Evolutionary conservation across 2,329 filamentous ascomycete species (phyloP), one percentile per base, ranked within the genome.

Genomic region (Xylariaceae sp.): DNA sequence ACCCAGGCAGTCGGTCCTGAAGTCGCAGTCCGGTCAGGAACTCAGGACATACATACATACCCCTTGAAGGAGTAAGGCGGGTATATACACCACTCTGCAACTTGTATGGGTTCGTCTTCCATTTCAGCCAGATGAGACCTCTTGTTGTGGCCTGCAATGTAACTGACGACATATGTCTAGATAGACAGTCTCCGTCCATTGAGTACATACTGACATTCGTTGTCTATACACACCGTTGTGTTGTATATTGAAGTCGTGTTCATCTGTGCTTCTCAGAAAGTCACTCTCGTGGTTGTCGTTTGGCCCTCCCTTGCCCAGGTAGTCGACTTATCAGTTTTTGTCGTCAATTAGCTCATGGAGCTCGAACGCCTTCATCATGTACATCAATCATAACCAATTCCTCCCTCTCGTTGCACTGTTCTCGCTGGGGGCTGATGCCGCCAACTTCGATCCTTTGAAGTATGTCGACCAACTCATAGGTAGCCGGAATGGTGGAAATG

Each of bases 401-500:
- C 30, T 57, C 44, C 59, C 65, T 13, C 52, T 66, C 48, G 35
- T 69, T 49, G 13, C 34, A 35, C 30, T 67, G 8, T 34, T 60
- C 54, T 57, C 65, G 10, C 58, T 65, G 17, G 58, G 57, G n/a
- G 62, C 52, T 30, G 57, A 55, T 55, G 66, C 62, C 2, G 66
- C 63, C 9, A 66, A 58, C 17, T 67, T 70, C 58, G 69, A 76
- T 63, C 71, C 73, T 53, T 69, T 77, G 10, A 61, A 75, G 34
- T 79, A 78, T 64, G 77, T 83, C 3, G 73, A 83, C 68, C 80
- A 80, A 49, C 71, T 84, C 5, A 82, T 84, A 65, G 81, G 81
- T 17, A 80, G 77, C 8, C 74, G 73, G 15, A 78, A 79, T 69
- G 81, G 80, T 35, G 71, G 71, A 2, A 69, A 80, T 71, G 76